Evolutionary conservation across 1,284 basidiomycete species (phyloP).

Genomic region (Bondarzewia mesenterica): DNA sequence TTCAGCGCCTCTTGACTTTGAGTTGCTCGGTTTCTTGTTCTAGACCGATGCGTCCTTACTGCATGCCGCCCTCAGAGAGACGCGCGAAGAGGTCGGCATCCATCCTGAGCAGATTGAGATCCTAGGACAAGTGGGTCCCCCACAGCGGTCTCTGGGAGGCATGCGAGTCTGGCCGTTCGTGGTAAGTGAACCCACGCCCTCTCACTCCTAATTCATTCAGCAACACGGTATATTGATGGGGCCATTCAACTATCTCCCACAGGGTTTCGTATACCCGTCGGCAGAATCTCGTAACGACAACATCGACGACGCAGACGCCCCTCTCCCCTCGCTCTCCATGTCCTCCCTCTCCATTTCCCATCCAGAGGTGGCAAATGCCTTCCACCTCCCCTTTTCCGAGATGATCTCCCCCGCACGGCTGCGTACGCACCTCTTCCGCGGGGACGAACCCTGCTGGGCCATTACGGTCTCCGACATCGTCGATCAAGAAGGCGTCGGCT

Average conservation of each 20-base stretch:
- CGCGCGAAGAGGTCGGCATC: conserved; percentile 67
- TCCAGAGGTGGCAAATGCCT: conserved; percentile 58
- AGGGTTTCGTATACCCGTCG: conserved; percentile 56
- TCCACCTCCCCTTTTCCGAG: conserved; percentile 59
- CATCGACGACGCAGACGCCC: conserved; percentile 25
- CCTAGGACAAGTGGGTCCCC: conserved; percentile 55
- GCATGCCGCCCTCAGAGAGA: conserved; percentile 61
- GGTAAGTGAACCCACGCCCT: conserved; percentile 48
- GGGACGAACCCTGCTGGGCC: conserved; percentile 49
- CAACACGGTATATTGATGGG: too few species aligned
- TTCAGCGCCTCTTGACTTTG: too few species aligned
- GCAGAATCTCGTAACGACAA: conserved; percentile 8
- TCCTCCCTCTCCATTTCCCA: conserved; percentile 43
- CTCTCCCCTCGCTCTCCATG: conserved; percentile 55
- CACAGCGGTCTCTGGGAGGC: conserved; percentile 50
- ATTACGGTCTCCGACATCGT: conserved; percentile 63
- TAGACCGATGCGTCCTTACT: conserved; percentile 50
- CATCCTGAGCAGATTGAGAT: conserved; percentile 48
- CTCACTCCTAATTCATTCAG: too few species aligned
- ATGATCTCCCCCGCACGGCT: conserved; percentile 40
- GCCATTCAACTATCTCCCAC: too few species aligned
- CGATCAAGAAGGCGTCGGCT: conserved; percentile 14
- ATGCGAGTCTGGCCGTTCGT: conserved; percentile 69
- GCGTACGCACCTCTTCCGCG: conserved; percentile 46
- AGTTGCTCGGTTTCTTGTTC: too few species aligned